Conservation (phyloP, 768 basidiomycete species). For the Phallus indusiatus region DNA sequence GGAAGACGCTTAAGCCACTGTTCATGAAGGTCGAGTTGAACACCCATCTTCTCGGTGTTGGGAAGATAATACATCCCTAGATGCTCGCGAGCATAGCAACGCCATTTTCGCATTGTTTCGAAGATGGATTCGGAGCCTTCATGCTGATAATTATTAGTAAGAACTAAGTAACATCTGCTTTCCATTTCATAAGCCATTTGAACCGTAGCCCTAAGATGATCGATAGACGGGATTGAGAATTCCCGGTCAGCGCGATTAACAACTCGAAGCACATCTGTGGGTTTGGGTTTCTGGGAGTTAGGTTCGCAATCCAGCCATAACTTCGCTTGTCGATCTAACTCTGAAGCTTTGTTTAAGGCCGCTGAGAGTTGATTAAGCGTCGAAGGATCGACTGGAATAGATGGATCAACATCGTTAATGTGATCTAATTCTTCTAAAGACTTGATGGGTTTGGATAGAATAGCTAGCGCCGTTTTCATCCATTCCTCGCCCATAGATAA, state of each 20-base stretch:
- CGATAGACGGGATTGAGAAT: constrained; percentile 57
- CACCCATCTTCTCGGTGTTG: constrained; percentile 61
- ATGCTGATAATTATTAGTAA: constrained; percentile 51
- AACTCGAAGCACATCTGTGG: constrained; percentile 60
- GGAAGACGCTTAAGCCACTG: constrained; percentile 68
- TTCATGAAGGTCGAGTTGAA: constrained; percentile 55
- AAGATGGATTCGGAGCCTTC: constrained; percentile 57
- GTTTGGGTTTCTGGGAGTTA: constrained; percentile 43
- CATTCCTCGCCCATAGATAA: constrained; percentile 64
- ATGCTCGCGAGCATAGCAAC: constrained; percentile 58
- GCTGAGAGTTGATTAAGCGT: constrained; percentile 58
- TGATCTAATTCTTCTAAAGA: constrained; percentile 70
- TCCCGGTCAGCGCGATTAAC: constrained; percentile 68
- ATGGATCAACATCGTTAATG: constrained; percentile 53
- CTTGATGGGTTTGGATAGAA: constrained; percentile 62
- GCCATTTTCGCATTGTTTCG: constrained; percentile 65
- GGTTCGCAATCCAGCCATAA: constrained; percentile 56
- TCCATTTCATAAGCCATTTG: constrained; percentile 76
- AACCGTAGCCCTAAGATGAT: constrained; percentile 57
- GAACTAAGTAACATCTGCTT: constrained; percentile 60
- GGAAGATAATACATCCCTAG: constrained; percentile 66
- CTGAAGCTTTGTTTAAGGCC: constrained; percentile 59
- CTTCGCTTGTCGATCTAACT: constrained; percentile 71
- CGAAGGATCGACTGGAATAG: constrained; percentile 59
- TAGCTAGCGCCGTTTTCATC: constrained; percentile 58